Base-by-base conservation (phyloP, 1,284 basidiomycete genomes). In the Mixia osmundae region DNA sequence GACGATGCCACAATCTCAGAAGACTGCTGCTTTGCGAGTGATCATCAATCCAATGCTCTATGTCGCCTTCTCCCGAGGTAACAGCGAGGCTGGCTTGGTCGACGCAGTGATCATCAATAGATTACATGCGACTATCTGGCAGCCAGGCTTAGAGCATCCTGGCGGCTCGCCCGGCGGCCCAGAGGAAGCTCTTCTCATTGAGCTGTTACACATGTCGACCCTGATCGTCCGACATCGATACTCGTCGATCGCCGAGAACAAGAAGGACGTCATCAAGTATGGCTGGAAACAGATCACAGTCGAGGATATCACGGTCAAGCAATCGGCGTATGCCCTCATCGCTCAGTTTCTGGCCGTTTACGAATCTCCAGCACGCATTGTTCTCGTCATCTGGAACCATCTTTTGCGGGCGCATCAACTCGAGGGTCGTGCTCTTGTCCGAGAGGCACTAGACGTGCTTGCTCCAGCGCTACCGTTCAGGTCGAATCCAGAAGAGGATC, bases 181-280 rank as follows among this genome's bases (percentile, higher is more conserved):
- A 0, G 75, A 82, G 48, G 78, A 87, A 50, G 64, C 68, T 43
- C 74, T 91, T 57, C 75, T 75, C 50, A 78, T 95, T 44, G 89
- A 95, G 56, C 64, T 94, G 25, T 64, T 95, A 18, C 76, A 91
- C 50, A 63, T 97, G 54, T 87, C 85, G 2, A 87, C 78, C 0
- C 64, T 85, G 30, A 66, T 99, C 41, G 74, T 97, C 9, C 76
- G 89, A 47, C 67, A 77, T 50, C 85, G 79, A 47, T 67, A 73
- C 2, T 62, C 71, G 20, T 59, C 79, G 21, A 65, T 94, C 30
- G 71, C 71, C 40, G 74, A 82, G 35, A 69, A 70, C 27, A 72
- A 79, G 56, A 94, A 89, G 56, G 83, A 91, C 47, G 75, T 95
- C 43, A 89, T 97, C 64, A 85, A 79, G 55, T 79, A 80, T 40